Evolutionary conservation across 192 early-diverging fungal species (phyloP).

Genomic region (Podila clonocystis): DNA sequence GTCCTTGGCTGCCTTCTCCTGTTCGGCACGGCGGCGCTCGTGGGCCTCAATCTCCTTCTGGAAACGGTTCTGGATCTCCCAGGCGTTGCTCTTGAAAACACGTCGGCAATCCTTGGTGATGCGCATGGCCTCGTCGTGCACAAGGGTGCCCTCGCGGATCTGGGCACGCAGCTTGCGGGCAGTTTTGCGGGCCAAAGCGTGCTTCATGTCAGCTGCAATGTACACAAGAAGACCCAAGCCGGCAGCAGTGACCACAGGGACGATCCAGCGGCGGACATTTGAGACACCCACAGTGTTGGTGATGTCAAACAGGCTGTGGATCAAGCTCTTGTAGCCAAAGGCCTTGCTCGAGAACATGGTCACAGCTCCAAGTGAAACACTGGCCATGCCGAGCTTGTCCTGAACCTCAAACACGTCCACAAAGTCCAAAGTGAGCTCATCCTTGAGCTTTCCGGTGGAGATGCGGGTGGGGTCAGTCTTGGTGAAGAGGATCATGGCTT

Average conservation of each 20-base stretch:
- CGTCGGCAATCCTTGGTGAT: conserved; percentile 72
- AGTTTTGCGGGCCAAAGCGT: conserved; percentile 76
- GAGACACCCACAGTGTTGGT: conserved; percentile 69
- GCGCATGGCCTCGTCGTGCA: conserved; percentile 69
- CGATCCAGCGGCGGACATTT: conserved; percentile 67
- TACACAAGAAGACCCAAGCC: conserved; percentile 69
- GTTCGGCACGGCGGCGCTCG: conserved; percentile 69
- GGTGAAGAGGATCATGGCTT: conserved; percentile 32
- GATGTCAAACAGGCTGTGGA: conserved; percentile 54
- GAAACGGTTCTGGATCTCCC: conserved; percentile 75
- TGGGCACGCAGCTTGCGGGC: conserved; percentile 64
- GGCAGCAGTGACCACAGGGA: conserved; percentile 68
- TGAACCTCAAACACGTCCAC: conserved; percentile 50
- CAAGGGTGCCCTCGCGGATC: conserved; percentile 59
- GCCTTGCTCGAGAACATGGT: conserved; percentile 46
- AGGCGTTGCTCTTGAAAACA: conserved; percentile 72
- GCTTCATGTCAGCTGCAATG: conserved; percentile 75
- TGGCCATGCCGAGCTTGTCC: conserved; percentile 43
- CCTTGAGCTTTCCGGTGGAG: conserved; percentile 53
- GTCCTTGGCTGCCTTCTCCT: conserved; percentile 62
- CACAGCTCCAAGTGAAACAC: conserved; percentile 52
- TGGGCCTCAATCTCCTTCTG: conserved; percentile 79
- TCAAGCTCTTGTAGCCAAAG: conserved; percentile 46
- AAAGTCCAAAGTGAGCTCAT: conserved; percentile 54
- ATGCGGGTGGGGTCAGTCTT: conserved; percentile 41